Evolutionary conservation across 2,329 filamentous ascomycete species (phyloP), one percentile per base, ranked within the genome.

Genomic region (Aspergillus uvarum): DNA sequence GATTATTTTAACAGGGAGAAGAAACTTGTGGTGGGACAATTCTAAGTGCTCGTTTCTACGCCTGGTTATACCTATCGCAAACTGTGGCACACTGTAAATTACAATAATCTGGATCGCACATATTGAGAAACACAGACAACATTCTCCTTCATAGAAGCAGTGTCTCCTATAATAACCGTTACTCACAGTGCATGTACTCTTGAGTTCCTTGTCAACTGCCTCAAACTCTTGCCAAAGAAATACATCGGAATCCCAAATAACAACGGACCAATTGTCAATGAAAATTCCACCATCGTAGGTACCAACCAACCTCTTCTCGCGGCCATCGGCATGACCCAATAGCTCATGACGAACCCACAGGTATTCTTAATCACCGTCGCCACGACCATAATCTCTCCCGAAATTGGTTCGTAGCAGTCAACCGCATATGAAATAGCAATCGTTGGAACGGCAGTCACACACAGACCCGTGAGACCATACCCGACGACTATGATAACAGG

Each of bases 351-450:
- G 48, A 56, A 56, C 1, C 58, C 58, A 26, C 48, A 56, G 16
- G 22, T 56, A 29, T 59, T 59, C 35, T 59, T 59, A 14, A 56
- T 52, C 7, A 59, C 58, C 11, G 52, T 59, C 5, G 48, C 53
- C 24, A 56, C 58, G 21, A 59, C 53, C 47, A 59, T 56, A 29
- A 59, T 51, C 35, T 55, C 52, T 8, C 58, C 58, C 1, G 58
- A 51, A 12, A 59, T 47, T 3, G 58, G 58, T n/a, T 47, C 26
- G 32, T 59, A 59, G 21, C 47, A 56, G 35, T 59, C 58, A 2
- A 59, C 53, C 4, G 58, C 58, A 32, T 59, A 59, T 6, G 58
- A 22, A 21, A 55, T 21, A 5, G 26, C 52, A 48, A 59, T 59
- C 1, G 58, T 52, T 2, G 58, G 58, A 16, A 56, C 52, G 3